Percentiles rank a stretch among this genome's conserved stretches.
Evolutionary conservation across 1,139 yeast species (phyloP).

Genomic region (Suhomyces panamericanus): DNA sequence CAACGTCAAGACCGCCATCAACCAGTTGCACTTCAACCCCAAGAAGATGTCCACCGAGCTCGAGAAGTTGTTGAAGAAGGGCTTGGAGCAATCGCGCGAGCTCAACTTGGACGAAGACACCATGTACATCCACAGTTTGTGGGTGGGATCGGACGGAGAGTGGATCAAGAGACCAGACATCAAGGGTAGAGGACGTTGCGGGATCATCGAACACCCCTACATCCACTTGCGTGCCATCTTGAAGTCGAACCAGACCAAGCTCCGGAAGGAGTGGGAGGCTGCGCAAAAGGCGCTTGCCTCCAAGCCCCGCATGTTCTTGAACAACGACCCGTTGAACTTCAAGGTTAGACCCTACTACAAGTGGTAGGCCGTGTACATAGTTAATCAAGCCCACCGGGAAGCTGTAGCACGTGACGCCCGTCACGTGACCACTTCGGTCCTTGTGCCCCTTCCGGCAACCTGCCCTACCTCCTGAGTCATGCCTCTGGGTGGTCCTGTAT

Average conservation of each 20-base stretch:
- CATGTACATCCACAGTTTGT: slow-evolving; percentile 74
- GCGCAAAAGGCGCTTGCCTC: slow-evolving; percentile 40
- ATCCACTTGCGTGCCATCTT: slow-evolving; percentile 81
- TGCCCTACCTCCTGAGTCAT: too few relatives aligned
- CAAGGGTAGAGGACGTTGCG: slow-evolving; percentile 90
- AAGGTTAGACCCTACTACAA: slow-evolving; percentile 44
- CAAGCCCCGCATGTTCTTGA: slow-evolving; percentile 50
- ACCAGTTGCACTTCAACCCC: slow-evolving; percentile 86
- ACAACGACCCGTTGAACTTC: slow-evolving; percentile 48
- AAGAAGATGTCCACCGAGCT: slow-evolving; percentile 81
- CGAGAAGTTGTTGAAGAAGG: slow-evolving; percentile 71
- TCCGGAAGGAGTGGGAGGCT: slow-evolving; percentile 61
- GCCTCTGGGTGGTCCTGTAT: too few relatives aligned
- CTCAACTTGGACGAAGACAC: slow-evolving; percentile 60
- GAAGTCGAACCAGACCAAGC: slow-evolving; percentile 61
- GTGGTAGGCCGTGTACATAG: slow-evolving; percentile 33
- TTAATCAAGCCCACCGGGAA: not conserved
- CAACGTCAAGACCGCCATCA: slow-evolving; percentile 76
- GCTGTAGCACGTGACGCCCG: not conserved
- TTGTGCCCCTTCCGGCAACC: not conserved
- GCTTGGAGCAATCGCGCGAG: slow-evolving; percentile 65
- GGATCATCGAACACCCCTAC: slow-evolving; percentile 72
- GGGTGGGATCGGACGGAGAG: slow-evolving; percentile 90
- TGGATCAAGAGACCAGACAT: slow-evolving; percentile 73
- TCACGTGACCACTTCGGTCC: not conserved